Percentiles rank a stretch among this genome's conserved stretches.
Evolutionary conservation across 2,329 filamentous ascomycete genomes (phyloP).

Genomic region (Arachnomyces sp.): DNA sequence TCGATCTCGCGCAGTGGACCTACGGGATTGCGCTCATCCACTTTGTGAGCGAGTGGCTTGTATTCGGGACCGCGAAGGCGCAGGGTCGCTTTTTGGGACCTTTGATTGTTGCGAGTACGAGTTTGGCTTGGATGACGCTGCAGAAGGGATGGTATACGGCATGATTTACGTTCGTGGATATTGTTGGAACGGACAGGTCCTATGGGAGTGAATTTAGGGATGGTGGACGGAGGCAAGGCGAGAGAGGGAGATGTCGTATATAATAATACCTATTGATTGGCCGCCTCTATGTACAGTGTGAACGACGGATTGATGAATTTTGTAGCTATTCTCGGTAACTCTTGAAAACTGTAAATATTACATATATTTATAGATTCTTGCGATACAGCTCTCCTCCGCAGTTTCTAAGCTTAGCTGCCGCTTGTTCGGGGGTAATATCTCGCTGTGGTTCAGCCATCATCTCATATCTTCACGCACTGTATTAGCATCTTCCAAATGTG

Average conservation of each 20-base stretch:
- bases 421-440: constrained; percentile 96
- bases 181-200: background rate
- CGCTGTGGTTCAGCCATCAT: constrained; percentile 96
- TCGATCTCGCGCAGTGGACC: constrained; percentile 74
- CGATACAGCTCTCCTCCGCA: constrained; percentile 81
- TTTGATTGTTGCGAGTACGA: constrained; percentile 49
- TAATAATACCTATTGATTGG: constrained; percentile 1
- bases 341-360: constrained; percentile 7
- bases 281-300: background rate
- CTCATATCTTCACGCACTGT: constrained; percentile 56
- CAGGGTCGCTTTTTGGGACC: constrained; percentile 53
- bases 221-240: constrained; percentile 1
- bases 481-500: constrained; percentile 5
- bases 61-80: constrained; percentile 68
- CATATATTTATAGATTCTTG: constrained; percentile 43
- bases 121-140: constrained; percentile 53
- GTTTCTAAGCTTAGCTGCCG: constrained; percentile 65
- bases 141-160: constrained; percentile 43
- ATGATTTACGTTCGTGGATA: constrained; percentile 3
- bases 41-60: constrained; percentile 71
- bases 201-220: background rate
- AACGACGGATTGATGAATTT: constrained; percentile 2
- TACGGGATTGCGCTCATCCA: constrained; percentile 71
- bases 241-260: constrained; percentile 1
- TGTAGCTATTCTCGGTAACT: constrained; percentile 7